phyloP scores from a whole-genome alignment of 2,329 filamentous ascomycete genomes.

The Colletotrichum sidae region DNA sequence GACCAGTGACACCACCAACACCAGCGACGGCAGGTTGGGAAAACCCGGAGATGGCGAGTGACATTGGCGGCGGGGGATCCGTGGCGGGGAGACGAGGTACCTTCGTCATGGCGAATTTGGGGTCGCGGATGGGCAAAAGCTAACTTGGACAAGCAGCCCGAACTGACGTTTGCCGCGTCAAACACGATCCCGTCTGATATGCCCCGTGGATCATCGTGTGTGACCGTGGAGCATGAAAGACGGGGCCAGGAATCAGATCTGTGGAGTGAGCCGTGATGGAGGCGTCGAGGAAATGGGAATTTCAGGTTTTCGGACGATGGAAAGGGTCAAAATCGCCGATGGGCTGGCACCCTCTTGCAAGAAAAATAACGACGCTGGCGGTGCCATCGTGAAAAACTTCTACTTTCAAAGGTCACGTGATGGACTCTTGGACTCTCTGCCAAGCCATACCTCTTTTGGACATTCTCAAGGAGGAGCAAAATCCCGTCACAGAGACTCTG shows the following conservation, averaged over 20 bases:
- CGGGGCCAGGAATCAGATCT: conserved; percentile 34
- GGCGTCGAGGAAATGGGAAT: conserved; percentile 22
- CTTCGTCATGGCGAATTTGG: conserved; percentile 1
- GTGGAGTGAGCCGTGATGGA: conserved; percentile 32
- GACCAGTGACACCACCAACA: not conserved
- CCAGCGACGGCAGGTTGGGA: conserved; percentile 6
- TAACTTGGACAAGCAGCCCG: conserved; percentile 33
- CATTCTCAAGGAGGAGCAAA: not conserved
- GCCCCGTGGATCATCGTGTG: conserved; percentile 21
- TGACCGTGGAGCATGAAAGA: conserved; percentile 34
- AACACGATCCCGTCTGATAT: conserved; percentile 1
- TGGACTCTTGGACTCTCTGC: fast-evolving
- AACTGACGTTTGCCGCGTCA: conserved; percentile 18
- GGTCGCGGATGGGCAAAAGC: conserved; percentile 1
- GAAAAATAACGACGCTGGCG: no score
- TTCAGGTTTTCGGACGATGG: conserved; percentile 23
- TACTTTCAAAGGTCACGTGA: not conserved
- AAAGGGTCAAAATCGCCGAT: conserved; percentile 25
- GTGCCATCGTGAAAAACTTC: not conserved
- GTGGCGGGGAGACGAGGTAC: conserved; percentile 21
- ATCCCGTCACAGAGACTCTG: not conserved
- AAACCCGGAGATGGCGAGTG: conserved; percentile 25
- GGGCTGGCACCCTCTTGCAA: no score
- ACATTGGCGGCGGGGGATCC: conserved; percentile 15
- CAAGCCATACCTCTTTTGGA: not conserved